phyloP scores from a whole-genome alignment of 306 rosid genomes.

The Hippophae tibetana region DNA sequence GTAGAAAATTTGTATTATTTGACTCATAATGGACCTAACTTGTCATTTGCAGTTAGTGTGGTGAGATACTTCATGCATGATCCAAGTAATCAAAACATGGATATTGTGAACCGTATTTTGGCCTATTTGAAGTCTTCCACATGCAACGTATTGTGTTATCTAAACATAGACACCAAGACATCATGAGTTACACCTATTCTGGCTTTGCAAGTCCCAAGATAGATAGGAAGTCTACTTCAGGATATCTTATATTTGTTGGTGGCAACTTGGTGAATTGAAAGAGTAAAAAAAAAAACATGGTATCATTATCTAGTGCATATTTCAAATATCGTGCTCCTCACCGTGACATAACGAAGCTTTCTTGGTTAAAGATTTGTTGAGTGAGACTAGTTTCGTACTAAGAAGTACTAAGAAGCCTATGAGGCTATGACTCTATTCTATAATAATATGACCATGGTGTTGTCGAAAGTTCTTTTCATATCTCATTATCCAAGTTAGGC shows the following conservation, averaged over 20 bases:
- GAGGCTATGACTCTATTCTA: no score
- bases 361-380: no score
- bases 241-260: not conserved
- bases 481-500: no score
- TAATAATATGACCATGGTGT: no score
- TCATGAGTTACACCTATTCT: not conserved
- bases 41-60: not conserved
- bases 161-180: not conserved
- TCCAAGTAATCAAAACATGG: not conserved
- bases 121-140: not conserved
- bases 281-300: not conserved
- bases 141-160: not conserved
- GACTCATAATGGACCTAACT: not conserved
- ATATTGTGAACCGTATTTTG: not conserved
- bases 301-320: not conserved
- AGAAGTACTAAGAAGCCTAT: no score
- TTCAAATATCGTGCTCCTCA: not conserved
- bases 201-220: no score
- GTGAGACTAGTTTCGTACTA: no score
- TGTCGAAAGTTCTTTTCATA: no score
- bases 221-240: not conserved
- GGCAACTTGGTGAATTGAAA: constrained; percentile 1
- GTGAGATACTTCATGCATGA: not conserved
- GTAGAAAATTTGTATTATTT: not conserved
- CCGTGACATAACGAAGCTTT: not conserved